Percentiles rank a stretch among this genome's conserved stretches.
Conservation (phyloP, 768 basidiomycete genomes). For the Lactarius sp. region DNA sequence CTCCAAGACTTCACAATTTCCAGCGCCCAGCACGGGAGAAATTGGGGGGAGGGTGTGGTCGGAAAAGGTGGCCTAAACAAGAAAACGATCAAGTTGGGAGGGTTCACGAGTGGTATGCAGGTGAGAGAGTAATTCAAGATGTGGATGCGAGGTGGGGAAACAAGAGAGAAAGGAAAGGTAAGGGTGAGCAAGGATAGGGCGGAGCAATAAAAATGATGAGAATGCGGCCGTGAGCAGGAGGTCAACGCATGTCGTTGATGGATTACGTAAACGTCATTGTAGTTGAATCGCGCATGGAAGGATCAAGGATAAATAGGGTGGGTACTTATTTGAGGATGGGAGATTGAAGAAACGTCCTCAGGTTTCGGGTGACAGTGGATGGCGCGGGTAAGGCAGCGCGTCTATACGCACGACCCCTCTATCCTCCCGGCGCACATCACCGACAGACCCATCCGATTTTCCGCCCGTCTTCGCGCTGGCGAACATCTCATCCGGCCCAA, state of each 20-base stretch:
- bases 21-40: background rate
- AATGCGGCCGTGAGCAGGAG: no score
- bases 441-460: background rate
- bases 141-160: no score
- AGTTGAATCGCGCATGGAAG: background rate
- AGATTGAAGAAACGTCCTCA: background rate
- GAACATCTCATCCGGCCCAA: background rate
- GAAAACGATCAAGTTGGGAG: background rate
- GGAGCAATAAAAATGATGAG: background rate
- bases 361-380: background rate
- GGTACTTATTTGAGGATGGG: background rate
- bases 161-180: no score
- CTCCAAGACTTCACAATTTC: background rate
- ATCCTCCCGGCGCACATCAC: background rate
- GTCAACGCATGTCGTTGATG: background rate
- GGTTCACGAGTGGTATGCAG: background rate
- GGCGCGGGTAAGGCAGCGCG: conserved; percentile 1
- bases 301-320: background rate
- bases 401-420: conserved; percentile 19
- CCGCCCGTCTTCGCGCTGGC: background rate
- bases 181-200: background rate
- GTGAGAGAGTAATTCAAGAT: no score
- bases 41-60: background rate
- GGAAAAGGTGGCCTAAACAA: background rate
- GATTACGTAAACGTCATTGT: background rate